Evolutionary conservation across 2,329 filamentous ascomycete genomes (phyloP).

Genomic region (Ascocoryne sarcoides): DNA sequence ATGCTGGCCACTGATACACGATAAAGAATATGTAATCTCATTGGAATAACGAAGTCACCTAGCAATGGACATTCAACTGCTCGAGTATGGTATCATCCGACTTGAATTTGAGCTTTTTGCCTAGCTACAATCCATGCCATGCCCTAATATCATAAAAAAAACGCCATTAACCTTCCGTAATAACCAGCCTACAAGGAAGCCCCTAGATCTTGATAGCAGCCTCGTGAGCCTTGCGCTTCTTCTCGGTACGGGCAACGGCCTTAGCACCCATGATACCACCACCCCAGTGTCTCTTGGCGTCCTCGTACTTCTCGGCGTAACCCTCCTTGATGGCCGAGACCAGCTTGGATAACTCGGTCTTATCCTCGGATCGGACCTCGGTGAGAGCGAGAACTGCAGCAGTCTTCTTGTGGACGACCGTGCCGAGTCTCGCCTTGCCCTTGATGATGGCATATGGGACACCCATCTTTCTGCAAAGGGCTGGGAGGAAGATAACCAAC

Average conservation of each 20-base stretch:
- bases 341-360: constrained; percentile 95
- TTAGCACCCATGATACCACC: constrained; percentile 99
- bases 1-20: no score
- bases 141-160: constrained; percentile 28
- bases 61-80: no score
- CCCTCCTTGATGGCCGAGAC: constrained; percentile 95
- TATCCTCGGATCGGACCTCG: constrained; percentile 96
- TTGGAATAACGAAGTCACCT: no score
- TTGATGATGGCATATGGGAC: constrained; percentile 98
- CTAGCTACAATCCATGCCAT: constrained; percentile 27
- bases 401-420: constrained; percentile 99
- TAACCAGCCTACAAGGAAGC: neutral
- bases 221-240: constrained; percentile 80
- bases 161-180: constrained; percentile 17
- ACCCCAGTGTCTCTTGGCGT: constrained; percentile 88
- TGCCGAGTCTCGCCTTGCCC: constrained; percentile 98
- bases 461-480: constrained; percentile 99
- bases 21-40: no score
- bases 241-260: constrained; percentile 62
- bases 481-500: constrained; percentile 97
- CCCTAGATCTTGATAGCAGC: constrained; percentile 93
- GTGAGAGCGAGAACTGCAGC: constrained; percentile 92
- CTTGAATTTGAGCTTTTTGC: constrained; percentile 25
- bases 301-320: constrained; percentile 93
- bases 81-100: constrained; percentile 30